Evolutionary conservation across 2,329 filamentous ascomycete species (phyloP).

Genomic region (Metarhizium guizhouense): DNA sequence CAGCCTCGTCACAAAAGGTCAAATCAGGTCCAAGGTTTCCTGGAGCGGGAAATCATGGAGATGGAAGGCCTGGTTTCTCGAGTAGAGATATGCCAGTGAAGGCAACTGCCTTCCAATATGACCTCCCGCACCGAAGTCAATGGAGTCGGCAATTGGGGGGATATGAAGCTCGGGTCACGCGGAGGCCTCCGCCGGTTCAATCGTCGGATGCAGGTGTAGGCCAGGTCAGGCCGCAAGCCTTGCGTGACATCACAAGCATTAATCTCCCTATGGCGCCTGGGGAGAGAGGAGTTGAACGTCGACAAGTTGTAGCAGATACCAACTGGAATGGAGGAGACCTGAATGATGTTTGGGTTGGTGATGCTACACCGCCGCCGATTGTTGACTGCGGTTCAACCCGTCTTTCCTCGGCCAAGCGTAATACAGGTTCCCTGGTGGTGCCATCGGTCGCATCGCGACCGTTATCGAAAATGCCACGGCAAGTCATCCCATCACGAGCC

Average conservation of each 20-base stretch:
- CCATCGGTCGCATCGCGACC: not conserved
- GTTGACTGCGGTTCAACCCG: not conserved
- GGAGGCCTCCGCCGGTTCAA: not conserved
- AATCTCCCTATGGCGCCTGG: not conserved
- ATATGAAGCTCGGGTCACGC: not conserved
- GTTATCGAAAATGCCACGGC: not conserved
- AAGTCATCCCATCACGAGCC: not conserved
- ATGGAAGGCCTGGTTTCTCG: not conserved
- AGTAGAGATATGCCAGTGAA: not conserved
- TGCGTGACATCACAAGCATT: not conserved
- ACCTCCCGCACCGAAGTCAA: not conserved
- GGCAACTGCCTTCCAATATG: not conserved
- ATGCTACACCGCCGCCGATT: not conserved
- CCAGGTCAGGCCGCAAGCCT: not conserved
- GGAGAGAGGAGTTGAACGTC: not conserved
- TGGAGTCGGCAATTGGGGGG: not conserved
- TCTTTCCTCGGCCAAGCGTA: not conserved
- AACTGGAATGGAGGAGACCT: not conserved
- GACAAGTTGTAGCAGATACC: not conserved
- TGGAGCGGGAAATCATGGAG: not conserved
- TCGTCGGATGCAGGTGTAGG: not conserved
- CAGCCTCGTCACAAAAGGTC: not conserved
- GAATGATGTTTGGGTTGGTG: not conserved
- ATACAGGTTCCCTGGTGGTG: not conserved
- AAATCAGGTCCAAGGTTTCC: not conserved